Conservation (phyloP, 2,329 filamentous ascomycete genomes). For the Penicillium italicum region DNA sequence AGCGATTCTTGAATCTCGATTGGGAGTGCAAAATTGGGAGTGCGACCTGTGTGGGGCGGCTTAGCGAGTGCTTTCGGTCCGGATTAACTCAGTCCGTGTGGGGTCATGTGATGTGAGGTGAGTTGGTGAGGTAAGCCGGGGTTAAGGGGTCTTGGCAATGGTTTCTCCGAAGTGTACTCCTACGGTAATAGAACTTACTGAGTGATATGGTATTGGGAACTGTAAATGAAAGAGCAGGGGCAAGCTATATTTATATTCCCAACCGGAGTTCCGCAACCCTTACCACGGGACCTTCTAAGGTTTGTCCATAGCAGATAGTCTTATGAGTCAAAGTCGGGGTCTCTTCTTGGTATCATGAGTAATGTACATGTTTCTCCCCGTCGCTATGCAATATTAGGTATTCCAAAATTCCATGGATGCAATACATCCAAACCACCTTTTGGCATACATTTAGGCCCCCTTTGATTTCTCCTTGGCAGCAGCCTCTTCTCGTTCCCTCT, state of each 20-base stretch:
- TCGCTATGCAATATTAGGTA: slow-evolving; percentile 2
- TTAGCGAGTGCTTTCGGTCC: slow-evolving; percentile 23
- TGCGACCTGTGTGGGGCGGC: slow-evolving; percentile 28
- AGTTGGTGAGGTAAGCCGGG: slow-evolving; percentile 5
- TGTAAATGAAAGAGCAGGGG: not conserved
- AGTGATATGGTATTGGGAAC: not conserved
- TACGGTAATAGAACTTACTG: too few species aligned
- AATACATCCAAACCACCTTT: not conserved
- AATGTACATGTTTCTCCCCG: slow-evolving; percentile 2
- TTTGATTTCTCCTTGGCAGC: slow-evolving; percentile 26
- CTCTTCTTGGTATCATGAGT: slow-evolving; percentile 1
- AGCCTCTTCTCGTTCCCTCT: slow-evolving; percentile 50
- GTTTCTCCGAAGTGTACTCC: slow-evolving; percentile 3
- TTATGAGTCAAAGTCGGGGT: not conserved
- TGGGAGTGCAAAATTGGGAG: slow-evolving; percentile 28
- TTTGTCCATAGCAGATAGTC: not conserved
- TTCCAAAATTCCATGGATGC: not conserved
- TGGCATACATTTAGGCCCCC: not conserved
- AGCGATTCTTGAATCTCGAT: slow-evolving; percentile 21
- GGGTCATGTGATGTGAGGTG: slow-evolving; percentile 5
- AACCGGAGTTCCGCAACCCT: not conserved
- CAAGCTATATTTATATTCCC: not conserved
- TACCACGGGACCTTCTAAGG: not conserved
- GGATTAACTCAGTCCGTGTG: slow-evolving; percentile 13
- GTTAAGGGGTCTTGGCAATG: slow-evolving; percentile 2